phyloP scores from a whole-genome alignment of 129 eudicot species.

The Flaveria brownii region DNA sequence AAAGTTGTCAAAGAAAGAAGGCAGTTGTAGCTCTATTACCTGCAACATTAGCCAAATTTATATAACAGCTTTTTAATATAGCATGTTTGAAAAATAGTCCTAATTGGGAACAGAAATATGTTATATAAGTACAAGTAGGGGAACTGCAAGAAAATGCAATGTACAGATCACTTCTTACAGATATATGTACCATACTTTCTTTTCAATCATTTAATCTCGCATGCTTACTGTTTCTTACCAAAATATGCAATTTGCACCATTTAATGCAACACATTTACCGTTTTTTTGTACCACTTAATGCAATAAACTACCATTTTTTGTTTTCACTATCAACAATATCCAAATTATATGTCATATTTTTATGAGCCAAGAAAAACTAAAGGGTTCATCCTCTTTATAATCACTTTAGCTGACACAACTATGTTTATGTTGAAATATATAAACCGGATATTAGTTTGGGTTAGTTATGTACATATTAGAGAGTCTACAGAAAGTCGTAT shows the following conservation, averaged over 20 bases:
- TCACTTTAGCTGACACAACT: neutral
- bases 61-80: conserved; percentile 5
- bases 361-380: neutral
- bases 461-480: too few relatives aligned
- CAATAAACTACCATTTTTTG: neutral
- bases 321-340: neutral
- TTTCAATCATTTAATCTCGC: neutral
- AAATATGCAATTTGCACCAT: neutral
- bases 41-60: conserved; percentile 37
- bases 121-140: neutral
- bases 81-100: neutral
- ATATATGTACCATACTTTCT: neutral
- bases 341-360: neutral
- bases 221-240: neutral
- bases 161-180: neutral
- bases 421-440: too few relatives aligned
- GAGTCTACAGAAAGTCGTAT: too few relatives aligned
- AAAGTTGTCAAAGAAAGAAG: conserved; percentile 89
- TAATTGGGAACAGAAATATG: neutral
- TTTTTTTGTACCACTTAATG: neutral
- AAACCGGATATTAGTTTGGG: too few relatives aligned
- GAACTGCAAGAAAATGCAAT: neutral
- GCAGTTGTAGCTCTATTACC: conserved; percentile 91
- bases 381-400: neutral
- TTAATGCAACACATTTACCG: neutral